Evolutionary conservation across 1,284 basidiomycete species (phyloP).

Genomic region (Naganishia albida): DNA sequence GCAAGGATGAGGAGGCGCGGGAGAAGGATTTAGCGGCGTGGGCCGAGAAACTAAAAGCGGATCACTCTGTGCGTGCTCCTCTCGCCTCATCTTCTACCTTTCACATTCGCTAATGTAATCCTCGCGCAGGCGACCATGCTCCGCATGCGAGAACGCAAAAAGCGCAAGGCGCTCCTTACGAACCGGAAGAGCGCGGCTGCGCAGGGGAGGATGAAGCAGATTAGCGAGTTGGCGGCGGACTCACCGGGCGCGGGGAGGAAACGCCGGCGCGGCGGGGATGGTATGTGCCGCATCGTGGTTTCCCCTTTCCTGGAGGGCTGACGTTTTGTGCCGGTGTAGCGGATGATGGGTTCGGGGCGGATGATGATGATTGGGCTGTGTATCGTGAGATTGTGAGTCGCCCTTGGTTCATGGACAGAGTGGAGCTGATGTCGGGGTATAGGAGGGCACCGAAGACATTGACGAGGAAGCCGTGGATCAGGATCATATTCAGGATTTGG

Average conservation of each 20-base stretch:
- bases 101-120: neutral
- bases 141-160: constrained; percentile 80
- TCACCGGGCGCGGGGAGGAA: constrained; percentile 66
- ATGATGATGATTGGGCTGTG: constrained; percentile 96
- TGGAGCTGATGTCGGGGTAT: constrained; percentile 2
- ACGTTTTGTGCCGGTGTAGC: too few relatives aligned
- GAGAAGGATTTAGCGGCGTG: constrained; percentile 70
- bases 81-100: neutral
- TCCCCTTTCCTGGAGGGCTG: too few relatives aligned
- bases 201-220: constrained; percentile 96
- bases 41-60: constrained; percentile 67
- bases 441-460: constrained; percentile 82
- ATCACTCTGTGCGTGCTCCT: constrained; percentile 68
- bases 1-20: constrained; percentile 76
- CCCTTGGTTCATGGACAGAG: neutral
- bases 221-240: constrained; percentile 85
- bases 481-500: constrained; percentile 69
- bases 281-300: too few relatives aligned
- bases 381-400: constrained; percentile 86
- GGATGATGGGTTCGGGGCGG: constrained; percentile 88
- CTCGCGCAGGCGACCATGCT: constrained; percentile 68
- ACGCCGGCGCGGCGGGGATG: constrained; percentile 72
- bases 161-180: constrained; percentile 77
- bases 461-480: constrained; percentile 96
- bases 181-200: constrained; percentile 93